These are phyloP conservation scores for Cyberlindnera xishuangbannaensis DNA, from an alignment of 805 yeast genomes.

Conservation along the genomic window DNA sequence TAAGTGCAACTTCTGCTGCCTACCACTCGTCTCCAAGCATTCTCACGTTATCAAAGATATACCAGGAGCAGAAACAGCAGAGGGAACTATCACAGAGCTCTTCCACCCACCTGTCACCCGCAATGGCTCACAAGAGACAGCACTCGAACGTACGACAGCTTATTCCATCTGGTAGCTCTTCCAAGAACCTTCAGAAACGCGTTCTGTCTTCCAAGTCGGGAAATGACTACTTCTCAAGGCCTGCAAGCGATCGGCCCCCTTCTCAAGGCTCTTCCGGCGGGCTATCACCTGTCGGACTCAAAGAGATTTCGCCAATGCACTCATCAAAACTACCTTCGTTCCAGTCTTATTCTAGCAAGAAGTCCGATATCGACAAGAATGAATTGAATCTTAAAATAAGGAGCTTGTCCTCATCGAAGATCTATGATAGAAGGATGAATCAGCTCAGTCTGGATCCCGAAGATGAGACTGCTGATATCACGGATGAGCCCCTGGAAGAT, in stretches of 20 bases:
- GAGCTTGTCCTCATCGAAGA: slow-evolving; percentile 15
- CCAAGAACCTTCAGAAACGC: slow-evolving; percentile 21
- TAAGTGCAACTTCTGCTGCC: slow-evolving; percentile 6
- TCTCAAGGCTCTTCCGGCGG: background rate
- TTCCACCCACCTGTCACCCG: background rate
- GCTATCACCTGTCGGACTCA: background rate
- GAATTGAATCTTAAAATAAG: slow-evolving; percentile 1
- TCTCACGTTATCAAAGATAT: slow-evolving; percentile 22
- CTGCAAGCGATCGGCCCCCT: too few relatives aligned
- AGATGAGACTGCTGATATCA: slow-evolving; percentile 6
- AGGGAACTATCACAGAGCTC: background rate
- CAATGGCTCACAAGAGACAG: background rate
- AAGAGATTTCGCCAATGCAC: background rate
- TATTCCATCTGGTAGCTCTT: slow-evolving; percentile 2
- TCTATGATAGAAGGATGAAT: slow-evolving; percentile 20
- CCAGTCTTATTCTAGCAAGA: slow-evolving; percentile 5
- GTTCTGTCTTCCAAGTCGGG: slow-evolving; percentile 18
- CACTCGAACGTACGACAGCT: background rate
- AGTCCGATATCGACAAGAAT: background rate
- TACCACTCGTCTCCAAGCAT: slow-evolving; percentile 21
- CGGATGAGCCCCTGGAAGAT: slow-evolving; percentile 7
- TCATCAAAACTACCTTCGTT: slow-evolving; percentile 20
- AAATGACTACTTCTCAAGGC: slow-evolving; percentile 13
- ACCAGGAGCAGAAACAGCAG: slow-evolving; percentile 16
- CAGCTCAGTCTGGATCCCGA: slow-evolving; percentile 12